Percentiles rank a stretch among this genome's conserved stretches.
Conservation (phyloP, 2,329 filamentous ascomycete species). For the Aspergillus texensis region DNA sequence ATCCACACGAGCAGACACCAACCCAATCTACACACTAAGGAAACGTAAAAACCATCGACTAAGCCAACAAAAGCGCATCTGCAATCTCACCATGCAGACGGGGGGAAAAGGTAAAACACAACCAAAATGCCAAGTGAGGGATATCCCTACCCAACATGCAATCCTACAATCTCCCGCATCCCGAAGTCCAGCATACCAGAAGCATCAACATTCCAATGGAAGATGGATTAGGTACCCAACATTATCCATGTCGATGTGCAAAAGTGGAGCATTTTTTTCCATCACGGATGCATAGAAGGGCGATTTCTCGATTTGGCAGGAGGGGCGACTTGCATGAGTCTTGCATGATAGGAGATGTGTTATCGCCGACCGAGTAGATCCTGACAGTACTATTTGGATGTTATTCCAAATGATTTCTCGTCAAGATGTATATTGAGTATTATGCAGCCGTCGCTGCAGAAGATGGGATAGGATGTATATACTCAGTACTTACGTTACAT, state of each 20-base stretch:
- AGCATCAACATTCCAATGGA: background rate
- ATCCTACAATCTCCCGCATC: background rate
- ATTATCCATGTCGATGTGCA: background rate
- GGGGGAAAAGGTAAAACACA: background rate
- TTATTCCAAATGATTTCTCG: background rate
- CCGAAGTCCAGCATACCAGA: background rate
- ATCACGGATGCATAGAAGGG: background rate
- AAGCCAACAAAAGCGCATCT: background rate
- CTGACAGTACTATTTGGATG: background rate
- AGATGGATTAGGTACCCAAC: background rate
- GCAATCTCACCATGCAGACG: background rate
- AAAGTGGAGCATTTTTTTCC: background rate
- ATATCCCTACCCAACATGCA: background rate
- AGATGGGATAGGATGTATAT: background rate
- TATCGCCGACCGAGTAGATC: background rate
- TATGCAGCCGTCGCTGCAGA: background rate
- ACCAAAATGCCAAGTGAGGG: background rate
- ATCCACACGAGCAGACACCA: background rate
- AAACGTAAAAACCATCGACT: background rate
- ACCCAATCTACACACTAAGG: background rate
- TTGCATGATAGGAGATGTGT: background rate
- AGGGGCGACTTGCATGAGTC: background rate
- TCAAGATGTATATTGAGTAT: too few species aligned
- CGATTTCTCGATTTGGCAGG: background rate
- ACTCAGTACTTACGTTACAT: background rate